Conservation (phyloP, 805 yeast genomes). For the Candida sanyiensis region DNA sequence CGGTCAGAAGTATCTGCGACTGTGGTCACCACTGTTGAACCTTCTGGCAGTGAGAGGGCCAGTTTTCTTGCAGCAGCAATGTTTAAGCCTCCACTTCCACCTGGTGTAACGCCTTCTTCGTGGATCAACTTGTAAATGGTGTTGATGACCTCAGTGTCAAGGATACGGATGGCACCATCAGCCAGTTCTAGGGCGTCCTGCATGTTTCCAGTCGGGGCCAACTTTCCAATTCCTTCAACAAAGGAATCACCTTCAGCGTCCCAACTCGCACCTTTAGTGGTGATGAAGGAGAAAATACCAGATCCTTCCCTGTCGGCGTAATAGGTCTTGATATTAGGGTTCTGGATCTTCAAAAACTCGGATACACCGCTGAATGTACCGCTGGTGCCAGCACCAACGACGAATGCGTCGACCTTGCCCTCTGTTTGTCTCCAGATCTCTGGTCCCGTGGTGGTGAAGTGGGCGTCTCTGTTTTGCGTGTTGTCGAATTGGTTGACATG, state of each 20-base stretch:
- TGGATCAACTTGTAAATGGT: conserved; percentile 17
- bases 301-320: conserved; percentile 83
- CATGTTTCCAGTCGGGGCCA: conserved; percentile 21
- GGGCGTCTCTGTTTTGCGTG: conserved; percentile 66
- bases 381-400: conserved; percentile 78
- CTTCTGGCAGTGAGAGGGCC: conserved; percentile 22
- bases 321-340: conserved; percentile 38
- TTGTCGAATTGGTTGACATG: conserved; percentile 83
- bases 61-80: conserved; percentile 20
- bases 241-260: conserved; percentile 22
- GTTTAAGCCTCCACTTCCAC: conserved; percentile 23
- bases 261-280: conserved; percentile 18
- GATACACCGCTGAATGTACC: conserved; percentile 79
- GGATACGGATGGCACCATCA: conserved; percentile 16
- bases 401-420: conserved; percentile 52
- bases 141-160: conserved; percentile 16
- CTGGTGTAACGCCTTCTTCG: conserved; percentile 18
- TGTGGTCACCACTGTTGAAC: conserved; percentile 23
- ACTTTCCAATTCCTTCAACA: conserved; percentile 25
- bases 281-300: conserved; percentile 41
- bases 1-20: conserved; percentile 22
- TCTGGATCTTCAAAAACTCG: conserved; percentile 47
- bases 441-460: conserved; percentile 68
- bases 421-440: conserved; percentile 62
- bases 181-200: conserved; percentile 14